Conservation (phyloP, 305 asterid genomes). For the Salvia sclarea region DNA sequence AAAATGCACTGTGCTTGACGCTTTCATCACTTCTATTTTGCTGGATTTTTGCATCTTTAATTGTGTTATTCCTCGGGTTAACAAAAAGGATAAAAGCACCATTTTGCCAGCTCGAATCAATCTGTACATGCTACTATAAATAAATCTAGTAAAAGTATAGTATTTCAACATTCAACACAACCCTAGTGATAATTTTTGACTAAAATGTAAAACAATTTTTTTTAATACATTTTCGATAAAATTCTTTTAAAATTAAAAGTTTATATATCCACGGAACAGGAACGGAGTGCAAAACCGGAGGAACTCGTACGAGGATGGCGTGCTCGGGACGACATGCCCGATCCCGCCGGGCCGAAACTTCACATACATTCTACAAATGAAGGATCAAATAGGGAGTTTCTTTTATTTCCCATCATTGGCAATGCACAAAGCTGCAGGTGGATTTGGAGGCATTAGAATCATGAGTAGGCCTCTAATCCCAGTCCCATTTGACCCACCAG, state of each 20-base stretch:
- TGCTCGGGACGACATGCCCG: conserved; percentile 87
- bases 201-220: background rate
- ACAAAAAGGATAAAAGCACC: background rate
- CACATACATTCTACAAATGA: conserved; percentile 88
- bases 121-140: background rate
- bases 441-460: conserved; percentile 75
- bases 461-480: conserved; percentile 81
- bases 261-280: conserved; percentile 34
- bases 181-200: background rate
- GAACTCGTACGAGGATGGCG: conserved; percentile 83
- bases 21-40: background rate
- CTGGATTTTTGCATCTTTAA: background rate
- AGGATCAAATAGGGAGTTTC: conserved; percentile 97
- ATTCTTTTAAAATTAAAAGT: background rate
- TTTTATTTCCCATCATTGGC: conserved; percentile 86
- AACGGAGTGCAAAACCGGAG: conserved; percentile 85
- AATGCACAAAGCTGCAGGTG: conserved; percentile 96
- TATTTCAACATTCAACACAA: background rate
- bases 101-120: background rate
- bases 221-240: too few species aligned
- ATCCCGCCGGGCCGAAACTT: conserved; percentile 86
- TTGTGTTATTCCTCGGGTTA: background rate
- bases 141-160: too few species aligned
- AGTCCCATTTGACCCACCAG: conserved; percentile 76
- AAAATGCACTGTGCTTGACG: background rate